Evolutionary conservation across 2,329 filamentous ascomycete genomes (phyloP), one percentile per base, ranked within the genome.

Genomic region (Apiospora aurea): DNA sequence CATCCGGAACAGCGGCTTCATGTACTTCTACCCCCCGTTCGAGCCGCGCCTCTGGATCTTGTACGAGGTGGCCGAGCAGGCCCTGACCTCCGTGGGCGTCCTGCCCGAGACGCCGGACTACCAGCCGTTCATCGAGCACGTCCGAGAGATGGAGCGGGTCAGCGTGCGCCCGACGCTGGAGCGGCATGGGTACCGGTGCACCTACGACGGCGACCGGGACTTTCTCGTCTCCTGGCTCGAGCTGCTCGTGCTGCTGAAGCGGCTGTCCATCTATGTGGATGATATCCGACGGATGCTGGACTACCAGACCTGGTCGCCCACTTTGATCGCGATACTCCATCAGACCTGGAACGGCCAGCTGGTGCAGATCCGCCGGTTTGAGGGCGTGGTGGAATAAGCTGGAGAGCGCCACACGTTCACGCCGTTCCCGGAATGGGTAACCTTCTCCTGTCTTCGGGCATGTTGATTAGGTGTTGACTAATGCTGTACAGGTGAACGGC

Each of bases 31-130:
- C 70, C 76, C 77, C 0, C 72, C 73, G 10, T 79, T 76, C 71
- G 61, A 78, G 71, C 73, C 77, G 14, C 74, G 76, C 49, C 44
- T 78, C 47, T 78, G 77, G 76, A 78, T 78, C 47, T 71, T 78
- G 29, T 78, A 76, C 41, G 73, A 73, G 46, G 69, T 74, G 14
- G 69, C 72, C 21, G 72, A 74, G 51, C 67, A 71, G 21, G 16
- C 5, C 14, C 67, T 74, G 1, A 74, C 72, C 0, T 41, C 29
- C 29, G 67, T 71, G n/a, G 2, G 26, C 13, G 64, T 69, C 67
- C 69, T 29, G 13, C 11, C 13, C 24, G 51, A 29, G 26, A 57
- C 51, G 1, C 51, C 51, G 26, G 51, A 57, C 13, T 4, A 29
- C 14, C 18, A 34, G 26, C 11, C 26, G 14, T 57, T 57, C 7